A percentile compares a stretch with the other conserved stretches of the same genome.
Conservation (phyloP, 768 basidiomycete genomes). For the Phylloporus rhodoxanthus region DNA sequence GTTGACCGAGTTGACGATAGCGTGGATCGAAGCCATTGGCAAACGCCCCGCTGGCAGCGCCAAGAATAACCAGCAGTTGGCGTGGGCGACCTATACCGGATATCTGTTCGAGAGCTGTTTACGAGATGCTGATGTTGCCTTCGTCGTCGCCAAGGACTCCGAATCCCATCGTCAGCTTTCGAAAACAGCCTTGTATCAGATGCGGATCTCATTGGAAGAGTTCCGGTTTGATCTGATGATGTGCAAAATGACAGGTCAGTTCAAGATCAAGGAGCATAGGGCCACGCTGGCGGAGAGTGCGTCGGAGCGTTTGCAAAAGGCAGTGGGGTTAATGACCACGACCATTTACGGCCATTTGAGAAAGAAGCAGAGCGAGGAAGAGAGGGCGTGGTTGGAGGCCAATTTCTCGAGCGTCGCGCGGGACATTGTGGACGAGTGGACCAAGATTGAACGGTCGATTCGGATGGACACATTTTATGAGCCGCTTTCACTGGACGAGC, state of each 20-base stretch:
- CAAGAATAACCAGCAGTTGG: constrained; percentile 25
- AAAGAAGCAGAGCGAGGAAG: constrained; percentile 23
- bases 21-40: constrained; percentile 36
- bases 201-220: constrained; percentile 44
- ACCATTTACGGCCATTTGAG: constrained; percentile 6
- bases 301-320: constrained; percentile 10
- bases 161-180: constrained; percentile 50
- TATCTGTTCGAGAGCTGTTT: constrained; percentile 45
- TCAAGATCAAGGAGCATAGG: constrained; percentile 15
- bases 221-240: constrained; percentile 45
- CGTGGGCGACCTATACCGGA: constrained; percentile 43
- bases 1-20: constrained; percentile 40
- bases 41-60: constrained; percentile 15
- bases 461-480: constrained; percentile 43
- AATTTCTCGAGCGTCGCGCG: constrained; percentile 37
- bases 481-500: constrained; percentile 49
- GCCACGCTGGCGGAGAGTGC: constrained; percentile 18
- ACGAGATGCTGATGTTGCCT: constrained; percentile 43
- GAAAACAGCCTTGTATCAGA: constrained; percentile 36
- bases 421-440: constrained; percentile 45
- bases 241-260: constrained; percentile 19
- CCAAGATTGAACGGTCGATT: constrained; percentile 35
- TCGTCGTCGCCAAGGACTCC: constrained; percentile 42
- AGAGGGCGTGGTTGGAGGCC: constrained; percentile 36
- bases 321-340: background rate